Evolutionary conservation across 2,329 filamentous ascomycete species (phyloP).

Genomic region (Chalara sp.): DNA sequence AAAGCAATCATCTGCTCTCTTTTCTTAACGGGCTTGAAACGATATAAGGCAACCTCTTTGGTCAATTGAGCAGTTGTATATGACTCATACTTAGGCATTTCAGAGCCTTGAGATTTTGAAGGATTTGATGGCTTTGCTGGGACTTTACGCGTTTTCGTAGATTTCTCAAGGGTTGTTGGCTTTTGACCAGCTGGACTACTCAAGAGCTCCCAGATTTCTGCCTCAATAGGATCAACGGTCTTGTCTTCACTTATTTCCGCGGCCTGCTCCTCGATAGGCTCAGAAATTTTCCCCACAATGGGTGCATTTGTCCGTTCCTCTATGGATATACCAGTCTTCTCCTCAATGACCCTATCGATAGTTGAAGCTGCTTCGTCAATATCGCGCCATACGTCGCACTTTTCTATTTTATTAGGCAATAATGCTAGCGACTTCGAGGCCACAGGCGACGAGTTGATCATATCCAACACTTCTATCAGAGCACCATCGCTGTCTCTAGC

Average conservation of each 20-base stretch:
- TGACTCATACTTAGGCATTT: slow-evolving; percentile 49
- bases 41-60: slow-evolving; percentile 55
- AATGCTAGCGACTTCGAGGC: slow-evolving; percentile 6
- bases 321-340: neutral
- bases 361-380: slow-evolving; percentile 12
- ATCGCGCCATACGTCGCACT: slow-evolving; percentile 19
- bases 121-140: neutral
- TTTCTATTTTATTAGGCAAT: neutral
- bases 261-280: neutral
- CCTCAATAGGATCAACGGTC: slow-evolving; percentile 8
- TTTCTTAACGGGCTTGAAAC: slow-evolving; percentile 66
- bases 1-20: slow-evolving; percentile 64
- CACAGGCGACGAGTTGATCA: slow-evolving; percentile 34
- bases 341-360: neutral
- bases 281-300: neutral
- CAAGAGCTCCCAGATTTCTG: slow-evolving; percentile 11
- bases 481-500: slow-evolving; percentile 60
- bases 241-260: neutral
- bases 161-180: slow-evolving; percentile 10
- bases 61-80: slow-evolving; percentile 58
- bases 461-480: slow-evolving; percentile 51
- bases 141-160: slow-evolving; percentile 1
- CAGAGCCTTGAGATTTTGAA: neutral
- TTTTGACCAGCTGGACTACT: slow-evolving; percentile 7
- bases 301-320: neutral